Evolutionary conservation across 2,329 filamentous ascomycete genomes (phyloP).

Genomic region (Leptographium wingfieldii): DNA sequence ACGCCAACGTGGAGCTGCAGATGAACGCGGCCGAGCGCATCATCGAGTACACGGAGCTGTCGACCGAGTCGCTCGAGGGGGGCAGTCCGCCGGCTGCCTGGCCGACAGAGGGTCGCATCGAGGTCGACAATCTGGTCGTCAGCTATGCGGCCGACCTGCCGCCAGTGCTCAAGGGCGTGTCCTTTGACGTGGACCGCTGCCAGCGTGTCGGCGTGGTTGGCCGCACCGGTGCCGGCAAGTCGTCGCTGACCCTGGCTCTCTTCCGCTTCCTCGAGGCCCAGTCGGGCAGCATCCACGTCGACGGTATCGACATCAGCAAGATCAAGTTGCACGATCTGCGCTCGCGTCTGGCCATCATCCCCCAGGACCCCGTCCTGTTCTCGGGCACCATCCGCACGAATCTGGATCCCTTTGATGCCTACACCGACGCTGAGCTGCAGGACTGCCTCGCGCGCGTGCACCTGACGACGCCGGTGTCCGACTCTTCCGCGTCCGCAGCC

Average conservation of each 20-base stretch:
- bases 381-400: slow-evolving; percentile 66
- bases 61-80: slow-evolving; percentile 53
- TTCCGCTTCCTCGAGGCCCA: slow-evolving; percentile 65
- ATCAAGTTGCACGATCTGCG: slow-evolving; percentile 58
- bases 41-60: slow-evolving; percentile 58
- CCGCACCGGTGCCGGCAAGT: slow-evolving; percentile 68
- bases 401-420: slow-evolving; percentile 62
- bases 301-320: slow-evolving; percentile 62
- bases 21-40: slow-evolving; percentile 72
- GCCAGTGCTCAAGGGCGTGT: slow-evolving; percentile 56
- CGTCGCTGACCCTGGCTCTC: slow-evolving; percentile 59
- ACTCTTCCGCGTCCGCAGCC: slow-evolving; percentile 17
- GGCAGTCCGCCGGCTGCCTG: slow-evolving; percentile 53
- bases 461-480: slow-evolving; percentile 26
- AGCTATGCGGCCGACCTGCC: slow-evolving; percentile 59
- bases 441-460: slow-evolving; percentile 61
- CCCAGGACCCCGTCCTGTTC: slow-evolving; percentile 69
- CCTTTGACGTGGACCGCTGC: slow-evolving; percentile 52
- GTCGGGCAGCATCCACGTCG: slow-evolving; percentile 54
- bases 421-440: slow-evolving; percentile 54
- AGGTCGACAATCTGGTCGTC: slow-evolving; percentile 61
- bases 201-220: slow-evolving; percentile 67
- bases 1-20: slow-evolving; percentile 59
- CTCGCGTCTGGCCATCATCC: slow-evolving; percentile 67
- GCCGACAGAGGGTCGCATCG: slow-evolving; percentile 61